A percentile compares a stretch with the other conserved stretches of the same genome.
phyloP scores from a whole-genome alignment of 73 alveolate species.

The Paramecium caudatum region DNA sequence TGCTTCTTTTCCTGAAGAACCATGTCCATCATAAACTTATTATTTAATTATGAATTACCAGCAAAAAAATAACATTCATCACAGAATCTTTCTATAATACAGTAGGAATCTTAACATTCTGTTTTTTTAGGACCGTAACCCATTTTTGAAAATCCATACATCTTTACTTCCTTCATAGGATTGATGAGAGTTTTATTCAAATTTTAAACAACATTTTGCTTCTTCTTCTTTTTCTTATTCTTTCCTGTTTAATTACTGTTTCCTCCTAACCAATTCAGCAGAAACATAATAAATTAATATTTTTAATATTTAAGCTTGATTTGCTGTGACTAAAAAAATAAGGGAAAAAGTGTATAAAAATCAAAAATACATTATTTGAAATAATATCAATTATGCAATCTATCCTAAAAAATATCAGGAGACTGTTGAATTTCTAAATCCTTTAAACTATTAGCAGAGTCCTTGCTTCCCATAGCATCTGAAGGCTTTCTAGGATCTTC shows the following conservation, averaged over 20 bases:
- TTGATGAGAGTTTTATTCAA: slow-evolving; percentile 44
- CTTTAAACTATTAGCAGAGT: not conserved
- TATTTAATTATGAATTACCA: not conserved
- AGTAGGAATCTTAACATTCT: slow-evolving; percentile 74
- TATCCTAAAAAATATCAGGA: slow-evolving; percentile 37
- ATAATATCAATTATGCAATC: too few relatives aligned
- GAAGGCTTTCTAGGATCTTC: not conserved
- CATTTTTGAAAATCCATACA: slow-evolving; percentile 73
- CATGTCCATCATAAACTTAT: slow-evolving; percentile 77
- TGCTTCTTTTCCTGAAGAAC: slow-evolving; percentile 79
- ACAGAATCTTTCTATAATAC: slow-evolving; percentile 72
- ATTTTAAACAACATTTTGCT: slow-evolving; percentile 59
- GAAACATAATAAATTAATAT: too few relatives aligned
- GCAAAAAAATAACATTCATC: slow-evolving; percentile 78
- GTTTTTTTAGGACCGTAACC: slow-evolving; percentile 78
- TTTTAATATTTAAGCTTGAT: too few relatives aligned
- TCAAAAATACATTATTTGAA: too few relatives aligned
- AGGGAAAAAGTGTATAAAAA: too few relatives aligned
- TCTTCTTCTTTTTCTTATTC: slow-evolving; percentile 73
- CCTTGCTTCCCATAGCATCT: slow-evolving; percentile 19
- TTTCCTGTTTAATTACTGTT: slow-evolving; percentile 65
- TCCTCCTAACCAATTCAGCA: slow-evolving; percentile 74
- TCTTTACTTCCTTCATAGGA: slow-evolving; percentile 74
- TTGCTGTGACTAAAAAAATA: too few relatives aligned
- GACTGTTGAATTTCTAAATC: slow-evolving; percentile 3